Evolutionary conservation across 768 basidiomycete species (phyloP), one percentile per base, ranked within the genome.

Genomic region (Collybia mongolica): DNA sequence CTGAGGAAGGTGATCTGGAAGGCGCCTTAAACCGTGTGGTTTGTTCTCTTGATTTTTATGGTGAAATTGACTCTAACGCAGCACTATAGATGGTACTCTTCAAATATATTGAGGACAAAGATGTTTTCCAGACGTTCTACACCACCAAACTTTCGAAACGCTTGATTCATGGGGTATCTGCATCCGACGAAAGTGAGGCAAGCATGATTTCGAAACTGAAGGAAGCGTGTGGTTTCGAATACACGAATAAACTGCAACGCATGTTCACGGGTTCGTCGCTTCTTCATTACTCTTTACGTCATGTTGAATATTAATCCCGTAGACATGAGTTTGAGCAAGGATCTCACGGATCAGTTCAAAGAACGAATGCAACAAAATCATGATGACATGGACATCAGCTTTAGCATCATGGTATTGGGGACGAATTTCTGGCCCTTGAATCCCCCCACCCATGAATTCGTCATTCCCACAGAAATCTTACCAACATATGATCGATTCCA

Each of bases 161-260:
- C 53, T 83, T 99, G 20, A 93, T 99, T 58, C 86, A 91, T 57
- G 83, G 84, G 11, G 84, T 90, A 2, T 98, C 93, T 9, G 91
- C 92, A 6, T 98, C 95, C 2, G 95, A 98, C 59, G 96, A 99
- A 68, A 89, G 88, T 44, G 96, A 99, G 65, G 87, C 91, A 20
- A 94, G 88, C 67, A 99, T 99, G 96, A 97, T 98, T 58, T 88
- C 92, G 44, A 98, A 97, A 70, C 70, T 99, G 60, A 98, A 97
- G 75, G 94, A 95, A 61, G 90, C 90, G 6, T 97, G 92, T 60
- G 96, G 96, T 48, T 94, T 93, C 72, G 95, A 98, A 60, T 97
- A 98, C 68, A 97, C 94, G 32, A 89, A 88, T 72, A 98, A 98
- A 69, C 73, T 98, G 44, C 90, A 93, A 65, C 86, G 91, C 65